Evolutionary conservation across 2,329 filamentous ascomycete species (phyloP), one percentile per base, ranked within the genome.

Genomic region (Talaromyces sp.): DNA sequence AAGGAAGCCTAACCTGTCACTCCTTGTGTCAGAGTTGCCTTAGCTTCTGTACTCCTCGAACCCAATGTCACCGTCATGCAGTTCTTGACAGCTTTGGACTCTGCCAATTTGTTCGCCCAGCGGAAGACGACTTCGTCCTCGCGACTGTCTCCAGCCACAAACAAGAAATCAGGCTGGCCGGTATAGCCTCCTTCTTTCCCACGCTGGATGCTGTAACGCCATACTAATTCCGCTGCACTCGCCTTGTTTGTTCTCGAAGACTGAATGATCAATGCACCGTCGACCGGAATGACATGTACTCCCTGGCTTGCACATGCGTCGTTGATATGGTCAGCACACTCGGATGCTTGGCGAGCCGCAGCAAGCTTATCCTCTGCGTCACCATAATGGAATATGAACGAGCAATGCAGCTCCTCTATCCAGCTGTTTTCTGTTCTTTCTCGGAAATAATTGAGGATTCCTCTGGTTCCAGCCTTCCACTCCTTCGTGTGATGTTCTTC

Each of bases 281-380:
- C 91, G 14, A 92, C 82, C 1, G 91, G 89, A 19, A 96, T 86
- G 5, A 94, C 94, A 73, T 93, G 92, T 4, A 98, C 90, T 37
- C 88, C 86, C 77, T 96, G 91, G 63, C 85, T 87, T 74, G 92
- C 89, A 74, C 93, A 97, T 0, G 92, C 91, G 73, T 97, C 93
- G 74, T 98, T 98, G 82, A 98, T 95, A 72, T 97, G 93, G 68
- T 91, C 93, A 0, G 92, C 92, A 73, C 93, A 96, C 74, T 98
- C 94, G 22, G 90, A 90, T 0, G 93, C 94, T 71, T 93, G 90
- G 22, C 92, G 88, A 65, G 86, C 84, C 0, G 93, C 93, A 27
- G 86, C 85, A 60, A 90, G 87, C 65, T 86, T 86, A 74, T 97
- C 92, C 63, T 92, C 90, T 1, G 90, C 89, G 62, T 88, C 89